Evolutionary conservation across 2,329 filamentous ascomycete genomes (phyloP).

Genomic region (Byssothecium circinans): DNA sequence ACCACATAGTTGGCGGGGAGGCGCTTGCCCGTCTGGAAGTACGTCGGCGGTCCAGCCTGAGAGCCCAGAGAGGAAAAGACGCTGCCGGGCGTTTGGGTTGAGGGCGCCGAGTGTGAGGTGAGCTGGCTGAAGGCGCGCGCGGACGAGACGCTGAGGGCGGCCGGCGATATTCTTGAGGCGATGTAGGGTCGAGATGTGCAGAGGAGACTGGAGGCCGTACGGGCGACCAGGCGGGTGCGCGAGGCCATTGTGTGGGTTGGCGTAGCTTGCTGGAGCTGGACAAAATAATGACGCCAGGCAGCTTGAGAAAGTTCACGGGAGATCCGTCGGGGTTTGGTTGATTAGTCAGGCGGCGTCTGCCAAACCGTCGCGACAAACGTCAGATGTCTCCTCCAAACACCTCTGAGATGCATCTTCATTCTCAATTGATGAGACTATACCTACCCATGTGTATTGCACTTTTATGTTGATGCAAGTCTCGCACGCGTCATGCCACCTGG

Average conservation of each 20-base stretch:
- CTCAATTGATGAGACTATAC: no score
- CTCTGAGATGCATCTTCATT: no score
- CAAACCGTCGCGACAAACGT: not conserved
- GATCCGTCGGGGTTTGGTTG: not conserved
- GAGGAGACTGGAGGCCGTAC: constrained; percentile 31
- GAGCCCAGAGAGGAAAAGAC: constrained; percentile 36
- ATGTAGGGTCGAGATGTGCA: constrained; percentile 23
- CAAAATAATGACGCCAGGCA: not conserved
- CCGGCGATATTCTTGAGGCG: constrained; percentile 13
- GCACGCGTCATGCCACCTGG: no score
- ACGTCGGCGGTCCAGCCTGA: constrained; percentile 61
- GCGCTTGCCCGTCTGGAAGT: constrained; percentile 67
- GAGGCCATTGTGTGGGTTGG: constrained; percentile 32
- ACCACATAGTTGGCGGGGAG: constrained; percentile 92
- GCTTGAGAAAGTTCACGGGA: constrained; percentile 1
- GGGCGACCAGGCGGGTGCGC: constrained; percentile 37
- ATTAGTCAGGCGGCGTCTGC: not conserved
- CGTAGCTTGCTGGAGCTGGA: not conserved
- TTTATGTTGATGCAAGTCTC: no score
- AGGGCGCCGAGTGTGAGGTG: constrained; percentile 27
- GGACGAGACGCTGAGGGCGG: constrained; percentile 18
- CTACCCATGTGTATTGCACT: no score
- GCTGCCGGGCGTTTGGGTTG: constrained; percentile 25
- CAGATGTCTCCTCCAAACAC: no score
- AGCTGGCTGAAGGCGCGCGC: constrained; percentile 37